phyloP scores from a whole-genome alignment of 768 basidiomycete genomes.

The Trichaptum fuscoviolaceum region DNA sequence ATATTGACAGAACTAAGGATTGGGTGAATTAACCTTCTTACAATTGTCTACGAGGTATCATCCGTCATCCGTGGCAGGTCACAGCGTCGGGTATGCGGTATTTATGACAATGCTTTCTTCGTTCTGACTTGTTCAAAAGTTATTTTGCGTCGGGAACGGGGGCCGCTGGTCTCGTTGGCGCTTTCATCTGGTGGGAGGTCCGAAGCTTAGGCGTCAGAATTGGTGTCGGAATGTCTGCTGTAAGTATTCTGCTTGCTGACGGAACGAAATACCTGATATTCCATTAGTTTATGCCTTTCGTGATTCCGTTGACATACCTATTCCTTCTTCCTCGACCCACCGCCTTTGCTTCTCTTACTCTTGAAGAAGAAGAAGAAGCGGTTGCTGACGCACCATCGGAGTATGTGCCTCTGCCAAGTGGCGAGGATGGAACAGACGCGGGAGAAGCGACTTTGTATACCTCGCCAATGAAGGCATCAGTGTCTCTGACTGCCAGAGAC shows the following conservation, averaged over 20 bases:
- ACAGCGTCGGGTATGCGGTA: constrained; percentile 63
- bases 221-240: constrained; percentile 82
- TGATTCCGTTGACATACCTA: constrained; percentile 73
- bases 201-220: constrained; percentile 75
- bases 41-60: constrained; percentile 85
- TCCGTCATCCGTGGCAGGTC: constrained; percentile 63
- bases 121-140: constrained; percentile 28
- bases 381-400: constrained; percentile 17
- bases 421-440: constrained; percentile 20
- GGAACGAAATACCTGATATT: constrained; percentile 2
- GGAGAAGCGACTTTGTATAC: constrained; percentile 9
- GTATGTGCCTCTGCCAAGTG: constrained; percentile 35
- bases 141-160: constrained; percentile 96
- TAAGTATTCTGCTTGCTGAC: constrained; percentile 29
- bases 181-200: constrained; percentile 93
- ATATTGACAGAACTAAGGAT: constrained; percentile 40
- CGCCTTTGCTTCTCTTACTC: constrained; percentile 39
- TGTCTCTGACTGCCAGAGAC: constrained; percentile 58
- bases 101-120: constrained; percentile 14
- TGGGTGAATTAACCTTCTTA: constrained; percentile 92
- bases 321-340: constrained; percentile 65
- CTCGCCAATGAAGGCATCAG: constrained; percentile 28
- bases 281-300: constrained; percentile 69
- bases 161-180: constrained; percentile 88
- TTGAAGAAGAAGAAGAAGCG: constrained; percentile 33